These are phyloP conservation scores for Neolentinus lepideus DNA, from an alignment of 1,284 basidiomycete genomes.

Conservation along the genomic window DNA sequence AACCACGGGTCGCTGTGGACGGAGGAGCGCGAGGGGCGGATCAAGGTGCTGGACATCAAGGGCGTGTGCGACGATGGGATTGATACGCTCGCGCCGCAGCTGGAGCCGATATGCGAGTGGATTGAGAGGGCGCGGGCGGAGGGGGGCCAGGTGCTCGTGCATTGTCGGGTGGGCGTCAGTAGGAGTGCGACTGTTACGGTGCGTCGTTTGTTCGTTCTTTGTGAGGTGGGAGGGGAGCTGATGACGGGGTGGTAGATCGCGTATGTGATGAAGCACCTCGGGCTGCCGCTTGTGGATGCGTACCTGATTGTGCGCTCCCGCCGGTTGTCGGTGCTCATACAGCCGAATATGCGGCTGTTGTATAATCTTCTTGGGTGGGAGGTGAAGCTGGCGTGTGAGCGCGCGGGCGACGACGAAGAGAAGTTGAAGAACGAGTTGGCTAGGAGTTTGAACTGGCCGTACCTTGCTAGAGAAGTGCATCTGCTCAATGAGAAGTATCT, in stretches of 20 bases:
- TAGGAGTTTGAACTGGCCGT: slow-evolving; percentile 70
- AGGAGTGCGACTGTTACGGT: slow-evolving; percentile 89
- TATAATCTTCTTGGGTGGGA: slow-evolving; percentile 96
- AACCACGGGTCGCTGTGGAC: slow-evolving; percentile 77
- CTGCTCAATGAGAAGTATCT: slow-evolving; percentile 78
- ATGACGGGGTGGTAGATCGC: slow-evolving; percentile 56
- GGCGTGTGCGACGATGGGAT: slow-evolving; percentile 93
- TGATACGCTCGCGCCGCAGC: slow-evolving; percentile 85
- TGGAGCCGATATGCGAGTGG: slow-evolving; percentile 87
- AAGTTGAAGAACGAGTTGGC: slow-evolving; percentile 48
- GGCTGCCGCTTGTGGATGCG: slow-evolving; percentile 83
- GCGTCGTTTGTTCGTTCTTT: slow-evolving; percentile 22
- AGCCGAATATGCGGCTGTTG: slow-evolving; percentile 89
- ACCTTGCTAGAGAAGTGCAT: slow-evolving; percentile 72
- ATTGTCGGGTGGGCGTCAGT: slow-evolving; percentile 94
- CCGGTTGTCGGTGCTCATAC: slow-evolving; percentile 80
- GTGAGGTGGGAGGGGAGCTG: background rate
- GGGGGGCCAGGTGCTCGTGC: slow-evolving; percentile 90
- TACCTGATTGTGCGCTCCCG: slow-evolving; percentile 87
- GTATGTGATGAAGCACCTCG: slow-evolving; percentile 94
- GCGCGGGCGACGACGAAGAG: slow-evolving; percentile 44
- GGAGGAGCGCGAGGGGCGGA: slow-evolving; percentile 81
- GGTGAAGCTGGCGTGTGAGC: slow-evolving; percentile 68
- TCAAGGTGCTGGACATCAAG: slow-evolving; percentile 86
- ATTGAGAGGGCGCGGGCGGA: slow-evolving; percentile 80